Evolutionary conservation across 768 basidiomycete species (phyloP), one percentile per base, ranked within the genome.

Genomic region (Tricholoma bakamatsutake): DNA sequence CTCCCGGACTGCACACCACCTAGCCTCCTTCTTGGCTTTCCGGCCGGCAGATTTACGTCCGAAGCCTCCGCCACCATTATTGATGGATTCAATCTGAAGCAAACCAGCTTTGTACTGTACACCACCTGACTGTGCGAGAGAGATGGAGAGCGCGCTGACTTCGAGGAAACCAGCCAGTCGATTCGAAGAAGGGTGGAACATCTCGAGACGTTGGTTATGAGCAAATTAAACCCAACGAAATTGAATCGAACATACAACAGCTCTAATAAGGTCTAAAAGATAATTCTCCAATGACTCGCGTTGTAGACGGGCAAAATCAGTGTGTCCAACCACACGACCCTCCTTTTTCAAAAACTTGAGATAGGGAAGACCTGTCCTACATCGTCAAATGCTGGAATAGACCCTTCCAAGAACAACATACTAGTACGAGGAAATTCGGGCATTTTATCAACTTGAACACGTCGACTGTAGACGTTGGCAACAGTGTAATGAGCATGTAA

Each of bases 121-220:
- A 5, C 94, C 93, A 9, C 94, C 95, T 1, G 83, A 80, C 51
- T 80, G 80, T 0, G 94, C 91, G 17, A 94, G 79, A 9, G 82
- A 67, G 56, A 98, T 82, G 8, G 88, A 95, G 27, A 98, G 74
- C 1, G 95, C 85, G 43, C 90, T 94, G 43, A 98, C 79, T 69
- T 99, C 97, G 47, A 99, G 79, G 70, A 98, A 99, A 5, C 85
- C 85, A 40, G 87, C 85, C 0, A 99, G 72, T 33, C 95, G 84
- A 64, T 98, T 98, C 1, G 92, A 81, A 18, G 93, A 84, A 1
- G 95, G 92, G 64, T 94, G 92, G 71, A 96, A 97, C 90, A 98
- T 97, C 94, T 96, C 54, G 13, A n/a, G 21, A 55, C 13, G 47
- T 37, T 33, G 18, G 24, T 49, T 11, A 57, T 40, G 39, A 7